phyloP scores from a whole-genome alignment of 805 yeast genomes.

The Kodamaea lidongshanica region DNA sequence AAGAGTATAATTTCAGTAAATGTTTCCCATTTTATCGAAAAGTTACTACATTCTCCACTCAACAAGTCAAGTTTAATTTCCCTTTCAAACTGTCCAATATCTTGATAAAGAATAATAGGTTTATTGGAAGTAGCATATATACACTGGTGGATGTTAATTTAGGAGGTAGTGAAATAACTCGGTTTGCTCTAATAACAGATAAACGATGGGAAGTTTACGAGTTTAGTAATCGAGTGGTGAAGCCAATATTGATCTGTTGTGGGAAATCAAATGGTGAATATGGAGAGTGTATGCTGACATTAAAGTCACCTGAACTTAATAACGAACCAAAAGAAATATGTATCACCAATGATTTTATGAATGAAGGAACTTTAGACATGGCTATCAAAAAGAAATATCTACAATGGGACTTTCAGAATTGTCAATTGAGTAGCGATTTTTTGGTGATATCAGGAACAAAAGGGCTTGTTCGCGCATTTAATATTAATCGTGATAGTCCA shows the following conservation, averaged over 20 bases:
- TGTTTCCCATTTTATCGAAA: conserved; percentile 79
- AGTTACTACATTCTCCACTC: conserved; percentile 49
- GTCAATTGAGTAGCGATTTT: conserved; percentile 52
- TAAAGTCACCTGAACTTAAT: conserved; percentile 1
- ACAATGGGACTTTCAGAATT: conserved; percentile 56
- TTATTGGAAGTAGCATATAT: conserved; percentile 25
- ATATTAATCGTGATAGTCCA: conserved; percentile 29
- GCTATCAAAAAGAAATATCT: conserved; percentile 23
- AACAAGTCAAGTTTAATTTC: conserved; percentile 37
- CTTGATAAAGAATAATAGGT: conserved; percentile 23
- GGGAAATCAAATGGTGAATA: conserved; percentile 67
- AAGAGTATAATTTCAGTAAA: conserved; percentile 64
- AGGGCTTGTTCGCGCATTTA: conserved; percentile 64
- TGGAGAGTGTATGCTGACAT: conserved; percentile 38
- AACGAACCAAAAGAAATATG: conserved; percentile 21
- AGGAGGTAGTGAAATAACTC: conserved; percentile 51
- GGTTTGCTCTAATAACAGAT: conserved; percentile 60
- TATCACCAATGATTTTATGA: conserved; percentile 16
- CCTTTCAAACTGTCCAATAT: conserved; percentile 19
- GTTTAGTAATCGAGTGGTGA: conserved; percentile 36
- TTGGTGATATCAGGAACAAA: conserved; percentile 66
- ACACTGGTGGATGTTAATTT: conserved; percentile 23
- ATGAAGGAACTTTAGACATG: conserved; percentile 7
- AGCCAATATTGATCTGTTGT: conserved; percentile 56
- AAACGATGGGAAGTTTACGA: conserved; percentile 69